Evolutionary conservation across 176 grass and related monocot genomes (phyloP).

Genomic region (Phoenix roebelenii): DNA sequence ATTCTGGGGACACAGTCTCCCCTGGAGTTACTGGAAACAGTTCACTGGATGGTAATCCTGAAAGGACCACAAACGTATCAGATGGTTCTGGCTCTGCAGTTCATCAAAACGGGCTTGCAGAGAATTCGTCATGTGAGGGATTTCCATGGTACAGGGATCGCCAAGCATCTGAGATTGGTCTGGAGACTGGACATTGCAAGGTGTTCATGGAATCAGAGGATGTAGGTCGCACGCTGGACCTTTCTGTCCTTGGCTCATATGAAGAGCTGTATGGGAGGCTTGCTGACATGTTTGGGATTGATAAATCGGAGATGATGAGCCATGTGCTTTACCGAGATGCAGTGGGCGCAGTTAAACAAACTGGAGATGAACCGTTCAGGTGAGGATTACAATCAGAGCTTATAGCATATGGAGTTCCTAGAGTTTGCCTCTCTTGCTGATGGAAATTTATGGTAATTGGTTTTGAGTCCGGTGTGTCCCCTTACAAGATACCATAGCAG

Average conservation of each 20-base stretch:
- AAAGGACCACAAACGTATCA: conserved; percentile 30
- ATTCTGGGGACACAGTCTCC: conserved; percentile 17
- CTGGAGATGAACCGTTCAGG: conserved; percentile 96
- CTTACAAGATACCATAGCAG: too few species aligned
- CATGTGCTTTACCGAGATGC: conserved; percentile 81
- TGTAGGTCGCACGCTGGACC: conserved; percentile 77
- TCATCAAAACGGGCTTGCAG: conserved; percentile 25
- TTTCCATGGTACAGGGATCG: conserved; percentile 23
- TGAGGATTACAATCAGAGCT: conserved; percentile 9
- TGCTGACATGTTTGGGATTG: conserved; percentile 75
- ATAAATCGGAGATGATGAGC: conserved; percentile 73
- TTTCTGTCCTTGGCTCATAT: conserved; percentile 62
- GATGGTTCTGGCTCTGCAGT: conserved; percentile 31
- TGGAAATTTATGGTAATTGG: too few species aligned
- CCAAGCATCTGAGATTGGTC: conserved; percentile 33
- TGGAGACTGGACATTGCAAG: conserved; percentile 80
- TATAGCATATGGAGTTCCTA: too few species aligned
- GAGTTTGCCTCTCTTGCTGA: too few species aligned
- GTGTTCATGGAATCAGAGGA: conserved; percentile 95
- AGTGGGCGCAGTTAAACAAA: conserved; percentile 57
- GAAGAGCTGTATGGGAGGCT: conserved; percentile 70
- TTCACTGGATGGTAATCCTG: conserved; percentile 29
- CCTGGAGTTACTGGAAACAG: conserved; percentile 20
- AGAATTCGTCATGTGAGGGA: conserved; percentile 27
- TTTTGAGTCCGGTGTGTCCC: too few species aligned